phyloP scores from a whole-genome alignment of 768 basidiomycete species.

The Fomitopsis pulvina region DNA sequence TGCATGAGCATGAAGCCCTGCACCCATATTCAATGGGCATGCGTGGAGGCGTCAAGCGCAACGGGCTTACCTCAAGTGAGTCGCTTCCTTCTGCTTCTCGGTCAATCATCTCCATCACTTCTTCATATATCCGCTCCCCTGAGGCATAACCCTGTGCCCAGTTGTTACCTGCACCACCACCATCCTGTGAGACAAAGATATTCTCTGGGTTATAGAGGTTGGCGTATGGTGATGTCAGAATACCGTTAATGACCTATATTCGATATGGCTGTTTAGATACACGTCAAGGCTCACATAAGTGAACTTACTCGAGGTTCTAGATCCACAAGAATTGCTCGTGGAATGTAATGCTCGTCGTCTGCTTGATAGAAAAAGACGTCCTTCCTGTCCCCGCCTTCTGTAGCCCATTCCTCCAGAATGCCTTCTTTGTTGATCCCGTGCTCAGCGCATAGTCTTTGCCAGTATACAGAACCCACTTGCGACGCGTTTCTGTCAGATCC shows the following conservation, averaged over 20 bases:
- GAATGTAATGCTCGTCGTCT: slow-evolving; percentile 99
- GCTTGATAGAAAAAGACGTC: slow-evolving; percentile 99
- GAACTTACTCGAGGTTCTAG: slow-evolving; percentile 85
- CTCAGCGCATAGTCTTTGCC: slow-evolving; percentile 97
- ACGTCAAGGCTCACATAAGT: slow-evolving; percentile 1
- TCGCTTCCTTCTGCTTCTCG: slow-evolving; percentile 97
- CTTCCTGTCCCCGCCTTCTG: slow-evolving; percentile 91
- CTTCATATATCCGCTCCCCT: slow-evolving; percentile 90
- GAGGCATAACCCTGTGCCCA: slow-evolving; percentile 94
- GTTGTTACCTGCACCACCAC: slow-evolving; percentile 98
- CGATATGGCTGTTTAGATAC: not conserved
- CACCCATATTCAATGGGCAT: not conserved
- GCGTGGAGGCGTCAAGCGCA: not conserved
- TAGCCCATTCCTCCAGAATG: slow-evolving; percentile 95
- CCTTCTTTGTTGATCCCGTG: slow-evolving; percentile 97
- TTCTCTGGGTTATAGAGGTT: slow-evolving; percentile 97
- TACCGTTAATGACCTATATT: slow-evolving; percentile 89
- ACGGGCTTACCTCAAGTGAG: slow-evolving; percentile 69
- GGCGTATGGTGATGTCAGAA: slow-evolving; percentile 81
- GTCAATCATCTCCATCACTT: slow-evolving; percentile 98
- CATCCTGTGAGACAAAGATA: slow-evolving; percentile 92
- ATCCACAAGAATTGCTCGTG: slow-evolving; percentile 92
- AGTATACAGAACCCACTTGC: slow-evolving; percentile 93
- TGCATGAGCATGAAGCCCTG: slow-evolving; percentile 99
- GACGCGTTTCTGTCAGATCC: slow-evolving; percentile 12